These are phyloP conservation scores for Senna siamea DNA, from an alignment of 306 rosid species.

Conservation along the genomic window DNA sequence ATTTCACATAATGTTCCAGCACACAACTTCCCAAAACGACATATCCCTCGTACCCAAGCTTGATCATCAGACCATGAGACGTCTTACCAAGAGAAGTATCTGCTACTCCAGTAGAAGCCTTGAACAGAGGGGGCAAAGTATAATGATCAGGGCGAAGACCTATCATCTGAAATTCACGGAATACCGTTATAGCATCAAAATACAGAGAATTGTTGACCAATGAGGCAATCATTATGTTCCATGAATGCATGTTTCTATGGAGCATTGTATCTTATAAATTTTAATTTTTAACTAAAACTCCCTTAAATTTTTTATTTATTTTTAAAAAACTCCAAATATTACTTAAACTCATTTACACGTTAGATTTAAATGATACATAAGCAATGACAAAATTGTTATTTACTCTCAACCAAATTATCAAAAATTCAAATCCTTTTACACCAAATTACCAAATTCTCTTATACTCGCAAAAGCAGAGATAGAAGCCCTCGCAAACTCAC, in stretches of 20 bases:
- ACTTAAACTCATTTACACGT: no score
- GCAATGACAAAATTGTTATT: no score
- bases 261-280: no score
- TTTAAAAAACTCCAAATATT: no score
- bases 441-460: no score
- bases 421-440: no score
- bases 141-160: constrained; percentile 62
- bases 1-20: constrained; percentile 63
- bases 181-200: constrained; percentile 45
- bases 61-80: constrained; percentile 62
- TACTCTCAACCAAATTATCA: no score
- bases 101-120: constrained; percentile 46
- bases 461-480: no score
- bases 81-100: constrained; percentile 49
- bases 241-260: constrained; percentile 66
- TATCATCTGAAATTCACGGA: constrained; percentile 37
- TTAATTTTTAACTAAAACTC: no score
- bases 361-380: no score
- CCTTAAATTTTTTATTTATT: no score
- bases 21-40: constrained; percentile 57
- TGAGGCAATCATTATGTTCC: constrained; percentile 73
- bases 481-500: no score
- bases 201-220: constrained; percentile 43
- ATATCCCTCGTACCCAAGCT: constrained; percentile 58
- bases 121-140: constrained; percentile 63